phyloP scores from a whole-genome alignment of 106 monocot genomes.

The Iris macrosiphon region DNA sequence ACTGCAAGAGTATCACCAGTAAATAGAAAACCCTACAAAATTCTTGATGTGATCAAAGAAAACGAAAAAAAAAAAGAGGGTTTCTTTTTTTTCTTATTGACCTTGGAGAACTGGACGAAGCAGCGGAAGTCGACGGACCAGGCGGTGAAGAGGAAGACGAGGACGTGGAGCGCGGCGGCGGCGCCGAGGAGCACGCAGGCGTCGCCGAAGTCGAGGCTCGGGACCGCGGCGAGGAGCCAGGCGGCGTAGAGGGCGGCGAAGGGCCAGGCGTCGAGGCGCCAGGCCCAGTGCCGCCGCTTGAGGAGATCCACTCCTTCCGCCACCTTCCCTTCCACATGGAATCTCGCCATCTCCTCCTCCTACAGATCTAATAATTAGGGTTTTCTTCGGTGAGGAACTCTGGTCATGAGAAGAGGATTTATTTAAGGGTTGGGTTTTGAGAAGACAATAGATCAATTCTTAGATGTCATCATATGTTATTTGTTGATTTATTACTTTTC shows the following conservation, averaged over 20 bases:
- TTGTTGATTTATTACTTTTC: no score
- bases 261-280: constrained; percentile 87
- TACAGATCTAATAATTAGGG: no score
- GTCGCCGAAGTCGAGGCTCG: constrained; percentile 72
- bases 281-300: constrained; percentile 46
- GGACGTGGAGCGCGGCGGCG: constrained; percentile 49
- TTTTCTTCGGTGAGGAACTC: no score
- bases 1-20: no score
- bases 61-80: no score
- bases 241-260: constrained; percentile 62
- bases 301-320: constrained; percentile 74
- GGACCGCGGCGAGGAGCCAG: constrained; percentile 61
- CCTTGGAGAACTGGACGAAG: constrained; percentile 84
- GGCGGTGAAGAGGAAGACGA: constrained; percentile 82
- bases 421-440: no score
- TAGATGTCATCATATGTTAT: no score
- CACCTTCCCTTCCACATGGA: constrained; percentile 75
- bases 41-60: no score
- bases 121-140: constrained; percentile 93
- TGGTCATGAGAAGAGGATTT: no score
- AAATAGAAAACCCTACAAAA: no score
- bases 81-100: no score
- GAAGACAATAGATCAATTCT: no score
- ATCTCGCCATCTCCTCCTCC: constrained; percentile 51
- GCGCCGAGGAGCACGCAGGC: constrained; percentile 76